A percentile compares a stretch with the other conserved stretches of the same genome.
phyloP scores from a whole-genome alignment of 805 yeast species.

The Torulaspora gathmanii region DNA sequence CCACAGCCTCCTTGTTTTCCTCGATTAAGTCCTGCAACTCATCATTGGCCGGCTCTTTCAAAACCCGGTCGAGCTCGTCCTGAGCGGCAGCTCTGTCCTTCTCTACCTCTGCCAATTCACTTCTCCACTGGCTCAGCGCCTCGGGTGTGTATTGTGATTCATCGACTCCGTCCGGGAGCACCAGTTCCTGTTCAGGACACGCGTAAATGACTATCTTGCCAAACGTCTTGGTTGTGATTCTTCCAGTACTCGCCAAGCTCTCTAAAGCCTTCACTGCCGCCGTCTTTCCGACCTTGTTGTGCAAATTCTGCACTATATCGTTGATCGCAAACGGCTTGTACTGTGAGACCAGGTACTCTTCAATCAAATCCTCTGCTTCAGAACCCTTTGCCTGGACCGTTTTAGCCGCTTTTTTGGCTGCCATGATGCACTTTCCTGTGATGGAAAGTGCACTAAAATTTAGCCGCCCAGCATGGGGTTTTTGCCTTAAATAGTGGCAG shows the following conservation, averaged over 20 bases:
- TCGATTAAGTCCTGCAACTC: conserved; percentile 11
- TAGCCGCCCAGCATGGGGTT: conserved; percentile 10
- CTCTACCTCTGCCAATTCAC: conserved; percentile 23
- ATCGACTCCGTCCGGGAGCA: conserved; percentile 8
- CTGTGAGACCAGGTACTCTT: conserved; percentile 40
- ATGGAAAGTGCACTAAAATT: background rate
- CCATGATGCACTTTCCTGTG: conserved; percentile 7
- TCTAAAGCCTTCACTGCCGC: conserved; percentile 40
- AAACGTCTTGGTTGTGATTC: conserved; percentile 38
- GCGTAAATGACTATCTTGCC: conserved; percentile 45
- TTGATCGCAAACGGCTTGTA: conserved; percentile 47
- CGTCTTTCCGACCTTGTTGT: conserved; percentile 38
- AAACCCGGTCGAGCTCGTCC: conserved; percentile 10
- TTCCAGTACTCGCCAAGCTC: conserved; percentile 32
- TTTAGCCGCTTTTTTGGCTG: conserved; percentile 16
- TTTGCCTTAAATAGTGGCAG: background rate
- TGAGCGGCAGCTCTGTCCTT: conserved; percentile 13
- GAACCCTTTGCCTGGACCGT: conserved; percentile 20
- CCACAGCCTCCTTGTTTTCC: conserved; percentile 7
- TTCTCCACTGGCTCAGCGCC: conserved; percentile 22
- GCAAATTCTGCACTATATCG: conserved; percentile 45
- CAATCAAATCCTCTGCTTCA: conserved; percentile 36
- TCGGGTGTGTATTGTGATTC: conserved; percentile 15
- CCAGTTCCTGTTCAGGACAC: conserved; percentile 36
- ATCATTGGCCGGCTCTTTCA: conserved; percentile 20